These are phyloP conservation scores for Penicillium verhagenii DNA, from an alignment of 495 filamentous ascomycete genomes.

Conservation along the genomic window DNA sequence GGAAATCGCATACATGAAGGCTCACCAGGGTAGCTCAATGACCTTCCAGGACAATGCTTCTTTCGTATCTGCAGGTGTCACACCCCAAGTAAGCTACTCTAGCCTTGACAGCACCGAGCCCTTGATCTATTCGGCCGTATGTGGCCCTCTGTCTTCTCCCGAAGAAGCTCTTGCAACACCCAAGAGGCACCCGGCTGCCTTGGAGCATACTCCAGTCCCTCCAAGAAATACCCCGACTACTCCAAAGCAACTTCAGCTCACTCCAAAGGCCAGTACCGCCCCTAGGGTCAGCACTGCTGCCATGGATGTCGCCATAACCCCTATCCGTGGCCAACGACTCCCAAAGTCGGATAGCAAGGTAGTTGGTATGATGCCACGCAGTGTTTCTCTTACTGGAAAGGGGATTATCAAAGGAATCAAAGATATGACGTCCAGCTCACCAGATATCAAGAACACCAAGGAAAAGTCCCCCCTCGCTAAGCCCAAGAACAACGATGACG, in stretches of 20 bases:
- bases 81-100: background rate
- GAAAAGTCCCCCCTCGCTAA: background rate
- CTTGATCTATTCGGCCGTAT: background rate
- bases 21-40: background rate
- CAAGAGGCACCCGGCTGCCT: background rate
- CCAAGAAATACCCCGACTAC: background rate
- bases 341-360: background rate
- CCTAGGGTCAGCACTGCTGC: too few relatives aligned
- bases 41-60: background rate
- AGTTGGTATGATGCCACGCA: constrained; percentile 3
- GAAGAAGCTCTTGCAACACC: background rate
- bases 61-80: background rate
- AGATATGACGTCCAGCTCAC: background rate
- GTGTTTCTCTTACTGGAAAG: constrained; percentile 10
- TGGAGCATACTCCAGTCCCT: too few relatives aligned
- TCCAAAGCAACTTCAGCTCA: background rate
- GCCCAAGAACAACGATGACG: constrained; percentile 6
- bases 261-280: too few relatives aligned
- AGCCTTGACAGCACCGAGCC: constrained; percentile 4
- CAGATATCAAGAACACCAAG: constrained; percentile 1
- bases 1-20: constrained; percentile 6
- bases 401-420: constrained; percentile 4
- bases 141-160: background rate
- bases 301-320: background rate
- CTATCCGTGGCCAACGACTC: background rate